Conservation (phyloP, 768 basidiomycete genomes). For the Neoboletus brunneissimus region DNA sequence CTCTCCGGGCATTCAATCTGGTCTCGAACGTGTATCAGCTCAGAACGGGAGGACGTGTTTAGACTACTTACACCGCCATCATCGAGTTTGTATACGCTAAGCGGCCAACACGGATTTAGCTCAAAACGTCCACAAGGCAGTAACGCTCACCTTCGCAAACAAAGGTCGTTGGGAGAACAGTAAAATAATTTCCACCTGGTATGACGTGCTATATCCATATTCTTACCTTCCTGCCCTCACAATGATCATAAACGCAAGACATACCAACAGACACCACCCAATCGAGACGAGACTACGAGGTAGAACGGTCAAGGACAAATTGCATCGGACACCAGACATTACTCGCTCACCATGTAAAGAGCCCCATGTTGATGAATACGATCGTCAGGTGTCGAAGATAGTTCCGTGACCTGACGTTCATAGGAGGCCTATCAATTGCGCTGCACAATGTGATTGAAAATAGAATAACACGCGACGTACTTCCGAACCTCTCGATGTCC, state of each 20-base stretch:
- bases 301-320: not conserved
- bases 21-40: no score
- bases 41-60: no score
- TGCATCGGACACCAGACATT: not conserved
- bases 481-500: slow-evolving; percentile 5
- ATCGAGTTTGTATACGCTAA: slow-evolving; percentile 10
- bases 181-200: not conserved
- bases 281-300: slow-evolving; percentile 5
- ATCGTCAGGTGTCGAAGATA: slow-evolving; percentile 7
- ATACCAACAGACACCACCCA: no score
- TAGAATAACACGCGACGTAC: no score
- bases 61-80: not conserved
- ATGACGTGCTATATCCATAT: not conserved
- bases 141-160: not conserved
- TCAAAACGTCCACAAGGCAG: not conserved
- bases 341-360: slow-evolving; percentile 7
- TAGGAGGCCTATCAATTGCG: not conserved
- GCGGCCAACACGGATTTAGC: not conserved
- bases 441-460: not conserved
- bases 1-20: no score
- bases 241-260: no score
- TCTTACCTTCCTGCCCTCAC: no score
- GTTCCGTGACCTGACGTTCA: slow-evolving; percentile 1
- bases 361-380: slow-evolving; percentile 14
- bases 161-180: not conserved